Conservation (phyloP, 2,329 filamentous ascomycete species). For the Aureobasidium sp. region DNA sequence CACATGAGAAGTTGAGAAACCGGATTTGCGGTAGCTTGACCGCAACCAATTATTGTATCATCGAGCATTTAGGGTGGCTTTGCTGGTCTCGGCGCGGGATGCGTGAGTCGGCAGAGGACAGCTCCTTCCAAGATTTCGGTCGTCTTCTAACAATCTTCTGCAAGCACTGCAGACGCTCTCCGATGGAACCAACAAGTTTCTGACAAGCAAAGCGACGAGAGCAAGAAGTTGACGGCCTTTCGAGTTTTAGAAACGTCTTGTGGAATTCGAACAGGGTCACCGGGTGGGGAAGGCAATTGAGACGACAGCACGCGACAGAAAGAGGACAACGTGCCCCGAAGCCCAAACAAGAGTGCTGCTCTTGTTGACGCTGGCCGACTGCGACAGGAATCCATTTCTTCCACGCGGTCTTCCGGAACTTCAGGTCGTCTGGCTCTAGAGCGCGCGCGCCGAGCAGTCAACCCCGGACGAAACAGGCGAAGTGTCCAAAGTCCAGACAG, state of each 20-base stretch:
- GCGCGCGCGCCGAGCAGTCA: background rate
- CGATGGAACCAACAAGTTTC: background rate
- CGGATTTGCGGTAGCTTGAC: background rate
- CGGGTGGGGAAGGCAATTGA: background rate
- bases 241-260: background rate
- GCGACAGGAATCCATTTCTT: background rate
- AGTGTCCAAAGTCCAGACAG: background rate
- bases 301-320: conserved; percentile 1
- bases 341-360: background rate
- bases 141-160: background rate
- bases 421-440: background rate
- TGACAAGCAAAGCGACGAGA: background rate
- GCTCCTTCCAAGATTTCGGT: background rate
- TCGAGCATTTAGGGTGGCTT: background rate
- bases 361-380: background rate
- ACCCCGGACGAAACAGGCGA: background rate
- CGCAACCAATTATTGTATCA: background rate
- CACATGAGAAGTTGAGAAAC: background rate
- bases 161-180: background rate
- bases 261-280: background rate
- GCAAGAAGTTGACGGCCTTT: background rate
- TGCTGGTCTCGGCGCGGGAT: conserved; percentile 3
- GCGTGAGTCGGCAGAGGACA: background rate
- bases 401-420: background rate
- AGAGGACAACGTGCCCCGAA: conserved; percentile 1